Evolutionary conservation across 352 stramenopile species (phyloP), one percentile per base, ranked within the genome.

Genomic region (Pythium aquatile): DNA sequence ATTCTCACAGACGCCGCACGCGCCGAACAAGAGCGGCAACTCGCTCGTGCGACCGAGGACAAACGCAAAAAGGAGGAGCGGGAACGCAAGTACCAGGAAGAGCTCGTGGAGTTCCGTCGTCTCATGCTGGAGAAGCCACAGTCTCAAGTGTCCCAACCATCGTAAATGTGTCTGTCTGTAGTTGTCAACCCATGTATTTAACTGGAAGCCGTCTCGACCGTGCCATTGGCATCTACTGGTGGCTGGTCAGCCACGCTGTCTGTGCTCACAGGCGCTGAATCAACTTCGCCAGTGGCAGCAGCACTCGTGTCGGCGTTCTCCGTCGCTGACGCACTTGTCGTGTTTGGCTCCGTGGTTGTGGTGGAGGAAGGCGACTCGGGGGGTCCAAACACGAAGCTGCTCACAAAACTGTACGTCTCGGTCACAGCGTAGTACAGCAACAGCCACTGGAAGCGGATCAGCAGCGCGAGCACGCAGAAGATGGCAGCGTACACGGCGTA

Each of bases 401-500:
- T 65, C 2, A 87, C 44, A 0, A 86, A 65, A 0, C 55, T 55
- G 48, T 83, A 68, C 17, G 64, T 75, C 57, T 89, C 74, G 0
- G 75, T 80, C 47, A 87, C 69, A 26, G 81, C 28, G 55, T 83
- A 87, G 63, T 88, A 87, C 24, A 90, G 33, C n/a, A 88, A 44
- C 16, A 93, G 70, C 80, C 83, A 92, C 55, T 86, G 68, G 3
- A 90, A 65, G 1, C 83, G 85, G 4, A 94, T 64, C 20, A 77
- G 67, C 17, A 92, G 74, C 10, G 79, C 80, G 30, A 90, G 32
- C 29, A 91, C 66, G 20, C 86, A 94, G 14, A 91, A 85, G 3
- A 93, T 32, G 10, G 82, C 82, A 1, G 73, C 78, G 61, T 90
- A 93, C 7, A 92, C 81, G 3, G 84, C 84, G 79, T 81, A 92